phyloP scores from a whole-genome alignment of 768 basidiomycete species.

The Mycena albidolilacea region DNA sequence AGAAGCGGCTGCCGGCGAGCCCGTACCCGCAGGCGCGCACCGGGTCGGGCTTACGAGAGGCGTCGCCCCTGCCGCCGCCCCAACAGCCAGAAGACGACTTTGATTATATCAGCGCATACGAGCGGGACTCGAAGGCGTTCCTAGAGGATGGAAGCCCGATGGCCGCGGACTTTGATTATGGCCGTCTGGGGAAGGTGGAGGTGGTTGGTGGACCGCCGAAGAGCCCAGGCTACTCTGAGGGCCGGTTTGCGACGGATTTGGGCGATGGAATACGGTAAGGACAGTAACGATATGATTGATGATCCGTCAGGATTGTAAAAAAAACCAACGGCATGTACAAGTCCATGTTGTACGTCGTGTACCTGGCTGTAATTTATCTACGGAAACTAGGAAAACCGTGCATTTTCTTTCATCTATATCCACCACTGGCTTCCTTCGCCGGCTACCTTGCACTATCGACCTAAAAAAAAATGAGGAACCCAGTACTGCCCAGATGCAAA shows the following conservation, averaged over 20 bases:
- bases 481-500: too few relatives aligned
- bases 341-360: not conserved
- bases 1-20: slow-evolving; percentile 65
- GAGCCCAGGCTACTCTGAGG: slow-evolving; percentile 36
- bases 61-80: slow-evolving; percentile 30
- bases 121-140: slow-evolving; percentile 41
- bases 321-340: slow-evolving; percentile 9
- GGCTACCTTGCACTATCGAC: too few relatives aligned
- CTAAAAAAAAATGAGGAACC: too few relatives aligned
- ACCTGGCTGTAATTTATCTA: slow-evolving; percentile 7
- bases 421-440: too few relatives aligned
- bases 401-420: too few relatives aligned
- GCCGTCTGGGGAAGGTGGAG: slow-evolving; percentile 37
- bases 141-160: slow-evolving; percentile 34
- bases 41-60: slow-evolving; percentile 19
- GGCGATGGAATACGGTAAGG: slow-evolving; percentile 34
- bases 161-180: slow-evolving; percentile 38
- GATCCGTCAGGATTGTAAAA: not conserved
- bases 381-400: not conserved
- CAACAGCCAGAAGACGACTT: slow-evolving; percentile 59
- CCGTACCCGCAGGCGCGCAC: slow-evolving; percentile 52
- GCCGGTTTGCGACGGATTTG: slow-evolving; percentile 31
- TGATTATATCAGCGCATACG: slow-evolving; percentile 74
- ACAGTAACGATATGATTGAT: not conserved
- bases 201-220: slow-evolving; percentile 32